Conservation (phyloP, 1,284 basidiomycete genomes). For the Ganoderma sp. region DNA sequence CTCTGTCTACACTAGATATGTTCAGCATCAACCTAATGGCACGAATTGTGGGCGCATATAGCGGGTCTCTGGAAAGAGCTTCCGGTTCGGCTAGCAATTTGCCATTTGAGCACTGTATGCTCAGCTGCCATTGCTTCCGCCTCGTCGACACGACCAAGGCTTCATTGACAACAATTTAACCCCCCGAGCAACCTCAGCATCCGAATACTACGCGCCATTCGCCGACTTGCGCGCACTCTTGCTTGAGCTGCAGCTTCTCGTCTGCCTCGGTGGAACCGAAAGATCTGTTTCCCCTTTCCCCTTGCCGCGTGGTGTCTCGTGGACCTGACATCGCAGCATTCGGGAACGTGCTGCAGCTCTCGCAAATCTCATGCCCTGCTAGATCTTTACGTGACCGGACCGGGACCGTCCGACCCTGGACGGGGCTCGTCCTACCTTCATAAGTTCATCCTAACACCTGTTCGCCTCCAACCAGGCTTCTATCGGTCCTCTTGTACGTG, state of each 20-base stretch:
- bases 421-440: not conserved
- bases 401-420: not conserved
- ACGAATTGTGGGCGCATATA: not conserved
- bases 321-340: not conserved
- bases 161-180: not conserved
- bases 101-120: too few species aligned
- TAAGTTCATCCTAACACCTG: not conserved
- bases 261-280: not conserved
- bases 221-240: conserved; percentile 1
- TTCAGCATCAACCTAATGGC: not conserved
- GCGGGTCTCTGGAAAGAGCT: not conserved
- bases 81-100: not conserved
- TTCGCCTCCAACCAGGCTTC: not conserved
- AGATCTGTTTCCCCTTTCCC: not conserved
- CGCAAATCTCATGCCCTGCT: not conserved
- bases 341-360: not conserved
- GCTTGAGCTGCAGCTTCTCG: not conserved
- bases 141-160: not conserved
- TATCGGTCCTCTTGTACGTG: not conserved
- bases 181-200: not conserved
- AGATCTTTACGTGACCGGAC: not conserved
- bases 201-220: not conserved
- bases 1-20: not conserved
- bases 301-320: not conserved
- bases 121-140: not conserved